phyloP scores from a whole-genome alignment of 805 yeast genomes.

The Zygotorulaspora sp. region DNA sequence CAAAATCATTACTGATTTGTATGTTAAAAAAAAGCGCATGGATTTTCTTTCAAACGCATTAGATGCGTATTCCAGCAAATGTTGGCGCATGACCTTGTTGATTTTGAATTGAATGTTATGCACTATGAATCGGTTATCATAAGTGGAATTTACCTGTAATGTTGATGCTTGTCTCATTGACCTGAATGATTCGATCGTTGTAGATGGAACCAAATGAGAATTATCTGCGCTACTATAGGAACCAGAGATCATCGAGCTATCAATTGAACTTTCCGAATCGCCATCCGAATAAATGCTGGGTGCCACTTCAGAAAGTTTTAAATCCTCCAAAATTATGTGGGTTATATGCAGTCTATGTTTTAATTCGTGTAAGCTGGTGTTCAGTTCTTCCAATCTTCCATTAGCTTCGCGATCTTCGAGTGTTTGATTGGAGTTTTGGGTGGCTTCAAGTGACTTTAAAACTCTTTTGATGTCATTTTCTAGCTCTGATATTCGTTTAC shows the following conservation, averaged over 20 bases:
- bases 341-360: slow-evolving; percentile 33
- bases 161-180: slow-evolving; percentile 31
- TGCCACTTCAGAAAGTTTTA: slow-evolving; percentile 25
- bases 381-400: slow-evolving; percentile 22
- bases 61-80: slow-evolving; percentile 44
- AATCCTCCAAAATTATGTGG: slow-evolving; percentile 32
- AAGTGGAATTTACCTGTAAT: slow-evolving; percentile 32
- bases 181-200: slow-evolving; percentile 31
- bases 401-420: neutral
- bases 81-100: slow-evolving; percentile 48
- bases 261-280: slow-evolving; percentile 17
- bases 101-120: slow-evolving; percentile 54
- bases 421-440: neutral
- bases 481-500: slow-evolving; percentile 38
- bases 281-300: slow-evolving; percentile 16
- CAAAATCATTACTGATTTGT: slow-evolving; percentile 47
- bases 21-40: slow-evolving; percentile 43
- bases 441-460: slow-evolving; percentile 9
- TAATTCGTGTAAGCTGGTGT: slow-evolving; percentile 30
- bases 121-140: slow-evolving; percentile 54
- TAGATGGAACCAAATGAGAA: slow-evolving; percentile 15
- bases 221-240: neutral
- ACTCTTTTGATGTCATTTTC: slow-evolving; percentile 36
- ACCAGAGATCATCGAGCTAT: slow-evolving; percentile 7
- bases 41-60: slow-evolving; percentile 42